phyloP scores from a whole-genome alignment of 2,329 filamentous ascomycete genomes.

The Calonectria multiphialidica region DNA sequence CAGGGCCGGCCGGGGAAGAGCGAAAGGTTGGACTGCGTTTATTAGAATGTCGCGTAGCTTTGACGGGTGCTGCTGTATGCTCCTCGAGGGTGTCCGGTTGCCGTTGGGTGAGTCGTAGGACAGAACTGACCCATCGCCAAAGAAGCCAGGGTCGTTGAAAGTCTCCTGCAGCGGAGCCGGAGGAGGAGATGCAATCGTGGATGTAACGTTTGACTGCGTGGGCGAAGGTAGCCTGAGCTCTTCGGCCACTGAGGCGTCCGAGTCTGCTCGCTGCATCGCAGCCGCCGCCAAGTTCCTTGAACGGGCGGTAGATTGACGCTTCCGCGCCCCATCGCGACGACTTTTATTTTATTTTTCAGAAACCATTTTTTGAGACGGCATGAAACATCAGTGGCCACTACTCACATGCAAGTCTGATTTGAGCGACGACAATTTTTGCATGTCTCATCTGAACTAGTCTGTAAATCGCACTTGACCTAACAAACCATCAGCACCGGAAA shows the following conservation, averaged over 20 bases:
- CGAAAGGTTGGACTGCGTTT: neutral
- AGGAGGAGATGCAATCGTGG: neutral
- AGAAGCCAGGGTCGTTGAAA: neutral
- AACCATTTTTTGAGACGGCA: neutral
- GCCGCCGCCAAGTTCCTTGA: neutral
- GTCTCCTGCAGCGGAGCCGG: neutral
- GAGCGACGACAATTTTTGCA: slow-evolving; percentile 17
- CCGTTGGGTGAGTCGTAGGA: neutral
- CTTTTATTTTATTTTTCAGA: too few relatives aligned
- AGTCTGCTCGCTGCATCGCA: neutral
- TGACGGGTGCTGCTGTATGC: neutral
- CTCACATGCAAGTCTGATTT: slow-evolving; percentile 16
- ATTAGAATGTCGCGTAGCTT: slow-evolving; percentile 1
- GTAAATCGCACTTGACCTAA: slow-evolving; percentile 24
- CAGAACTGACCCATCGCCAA: neutral
- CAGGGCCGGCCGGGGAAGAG: slow-evolving; percentile 3
- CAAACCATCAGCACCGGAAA: neutral
- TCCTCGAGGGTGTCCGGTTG: neutral
- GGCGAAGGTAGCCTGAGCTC: neutral
- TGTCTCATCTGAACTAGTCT: slow-evolving; percentile 1
- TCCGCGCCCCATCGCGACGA: slow-evolving; percentile 18
- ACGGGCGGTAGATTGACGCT: neutral
- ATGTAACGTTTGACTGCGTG: neutral
- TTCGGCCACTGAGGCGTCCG: neutral
- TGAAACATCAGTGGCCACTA: neutral